Evolutionary conservation across 345 rosid genomes (phyloP).

Genomic region (Eutrema yunnanense): DNA sequence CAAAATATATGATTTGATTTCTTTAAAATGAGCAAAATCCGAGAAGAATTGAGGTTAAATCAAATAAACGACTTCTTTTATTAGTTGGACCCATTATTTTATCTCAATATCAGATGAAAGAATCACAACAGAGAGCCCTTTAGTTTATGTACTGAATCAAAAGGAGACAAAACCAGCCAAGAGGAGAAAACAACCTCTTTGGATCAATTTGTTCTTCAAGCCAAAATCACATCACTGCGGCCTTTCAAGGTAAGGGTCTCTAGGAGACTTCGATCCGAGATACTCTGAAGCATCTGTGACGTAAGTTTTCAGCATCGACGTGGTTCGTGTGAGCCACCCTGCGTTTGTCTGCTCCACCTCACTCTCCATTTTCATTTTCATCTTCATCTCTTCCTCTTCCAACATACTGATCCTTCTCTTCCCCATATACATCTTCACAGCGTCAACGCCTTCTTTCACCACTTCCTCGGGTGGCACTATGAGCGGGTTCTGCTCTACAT

Average conservation of each 20-base stretch:
- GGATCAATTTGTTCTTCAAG: neutral
- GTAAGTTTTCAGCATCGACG: conserved; percentile 66
- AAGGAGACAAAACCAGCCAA: conserved; percentile 5
- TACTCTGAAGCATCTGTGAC: conserved; percentile 46
- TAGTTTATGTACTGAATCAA: neutral
- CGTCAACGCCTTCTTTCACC: conserved; percentile 64
- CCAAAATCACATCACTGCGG: conserved; percentile 37
- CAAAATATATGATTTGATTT: too few relatives aligned
- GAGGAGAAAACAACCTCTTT: conserved; percentile 5
- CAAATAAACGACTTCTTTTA: too few relatives aligned
- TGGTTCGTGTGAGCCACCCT: conserved; percentile 80
- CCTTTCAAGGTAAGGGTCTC: conserved; percentile 69
- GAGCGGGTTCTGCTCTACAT: conserved; percentile 67
- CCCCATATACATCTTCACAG: conserved; percentile 60
- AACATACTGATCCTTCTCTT: conserved; percentile 62
- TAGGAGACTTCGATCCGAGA: conserved; percentile 36
- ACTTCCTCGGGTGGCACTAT: conserved; percentile 60
- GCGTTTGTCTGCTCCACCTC: conserved; percentile 45
- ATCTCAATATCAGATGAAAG: neutral
- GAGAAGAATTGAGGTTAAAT: too few relatives aligned
- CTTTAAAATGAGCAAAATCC: too few relatives aligned
- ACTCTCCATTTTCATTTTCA: conserved; percentile 35
- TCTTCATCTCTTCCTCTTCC: conserved; percentile 63
- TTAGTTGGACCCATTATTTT: too few relatives aligned
- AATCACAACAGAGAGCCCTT: conserved; percentile 8